phyloP scores from a whole-genome alignment of 1,284 basidiomycete species.

The Filobasidium uniguttulatum region DNA sequence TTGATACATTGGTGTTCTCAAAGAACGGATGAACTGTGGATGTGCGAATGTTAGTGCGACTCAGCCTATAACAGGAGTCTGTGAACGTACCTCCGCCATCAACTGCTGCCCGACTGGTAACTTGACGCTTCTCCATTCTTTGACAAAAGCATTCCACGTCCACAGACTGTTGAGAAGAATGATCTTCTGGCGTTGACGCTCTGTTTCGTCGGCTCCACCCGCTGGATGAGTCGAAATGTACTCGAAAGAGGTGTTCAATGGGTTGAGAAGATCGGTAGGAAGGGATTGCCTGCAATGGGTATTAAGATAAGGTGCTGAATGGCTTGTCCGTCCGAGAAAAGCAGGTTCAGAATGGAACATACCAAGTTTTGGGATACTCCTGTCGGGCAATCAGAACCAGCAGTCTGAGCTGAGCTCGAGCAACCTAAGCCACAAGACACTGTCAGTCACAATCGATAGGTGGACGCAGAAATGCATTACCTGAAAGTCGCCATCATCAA shows the following conservation, averaged over 20 bases:
- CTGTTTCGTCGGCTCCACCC: constrained; percentile 1
- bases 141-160: constrained; percentile 37
- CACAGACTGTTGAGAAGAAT: constrained; percentile 35
- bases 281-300: constrained; percentile 20
- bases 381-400: constrained; percentile 33
- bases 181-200: constrained; percentile 16
- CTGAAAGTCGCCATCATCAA: constrained; percentile 33
- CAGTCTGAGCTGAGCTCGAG: constrained; percentile 31
- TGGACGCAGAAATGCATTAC: no score
- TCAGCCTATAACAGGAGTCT: neutral
- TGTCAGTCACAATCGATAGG: neutral
- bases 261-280: constrained; percentile 6
- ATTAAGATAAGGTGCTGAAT: constrained; percentile 25
- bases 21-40: constrained; percentile 12
- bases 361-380: constrained; percentile 26
- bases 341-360: neutral
- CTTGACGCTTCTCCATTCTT: constrained; percentile 36
- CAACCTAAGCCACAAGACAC: constrained; percentile 23
- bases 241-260: constrained; percentile 19
- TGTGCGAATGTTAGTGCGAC: neutral
- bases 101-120: constrained; percentile 29
- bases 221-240: constrained; percentile 15
- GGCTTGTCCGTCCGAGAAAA: constrained; percentile 24
- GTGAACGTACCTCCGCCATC: constrained; percentile 21
- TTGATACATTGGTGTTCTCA: constrained; percentile 11